A percentile compares a stretch with the other conserved stretches of the same genome.
Conservation (phyloP, 768 basidiomycete species). For the Antrodiella citrinella region DNA sequence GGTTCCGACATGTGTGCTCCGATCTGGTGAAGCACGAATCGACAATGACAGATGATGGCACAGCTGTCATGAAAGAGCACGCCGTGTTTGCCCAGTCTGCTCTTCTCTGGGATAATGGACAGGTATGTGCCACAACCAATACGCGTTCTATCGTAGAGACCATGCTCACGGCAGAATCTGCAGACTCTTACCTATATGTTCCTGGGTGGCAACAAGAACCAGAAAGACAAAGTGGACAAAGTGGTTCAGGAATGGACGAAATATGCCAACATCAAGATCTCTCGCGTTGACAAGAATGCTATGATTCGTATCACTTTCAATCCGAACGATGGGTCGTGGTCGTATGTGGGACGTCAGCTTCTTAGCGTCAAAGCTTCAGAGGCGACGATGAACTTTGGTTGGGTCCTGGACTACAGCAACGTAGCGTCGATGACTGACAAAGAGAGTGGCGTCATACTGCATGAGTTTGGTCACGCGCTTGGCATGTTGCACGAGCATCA, state of each 20-base stretch:
- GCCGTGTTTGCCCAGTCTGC: background rate
- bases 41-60: background rate
- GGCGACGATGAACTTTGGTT: conserved; percentile 7
- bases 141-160: background rate
- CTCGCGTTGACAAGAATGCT: background rate
- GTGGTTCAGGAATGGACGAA: background rate
- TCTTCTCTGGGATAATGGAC: background rate
- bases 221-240: background rate
- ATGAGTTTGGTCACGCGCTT: conserved; percentile 8
- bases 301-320: conserved; percentile 3
- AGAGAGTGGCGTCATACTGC: conserved; percentile 1
- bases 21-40: background rate
- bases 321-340: background rate
- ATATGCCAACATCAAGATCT: background rate
- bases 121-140: background rate
- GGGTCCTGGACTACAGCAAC: background rate
- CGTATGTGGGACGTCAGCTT: background rate
- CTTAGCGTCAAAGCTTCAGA: background rate
- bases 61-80: background rate
- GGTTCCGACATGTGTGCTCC: background rate
- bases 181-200: background rate
- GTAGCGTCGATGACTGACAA: background rate
- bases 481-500: conserved; percentile 8
- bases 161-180: background rate
- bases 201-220: background rate